These are phyloP conservation scores for Botrytis porri DNA, from an alignment of 2,329 filamentous ascomycete genomes.

Conservation along the genomic window DNA sequence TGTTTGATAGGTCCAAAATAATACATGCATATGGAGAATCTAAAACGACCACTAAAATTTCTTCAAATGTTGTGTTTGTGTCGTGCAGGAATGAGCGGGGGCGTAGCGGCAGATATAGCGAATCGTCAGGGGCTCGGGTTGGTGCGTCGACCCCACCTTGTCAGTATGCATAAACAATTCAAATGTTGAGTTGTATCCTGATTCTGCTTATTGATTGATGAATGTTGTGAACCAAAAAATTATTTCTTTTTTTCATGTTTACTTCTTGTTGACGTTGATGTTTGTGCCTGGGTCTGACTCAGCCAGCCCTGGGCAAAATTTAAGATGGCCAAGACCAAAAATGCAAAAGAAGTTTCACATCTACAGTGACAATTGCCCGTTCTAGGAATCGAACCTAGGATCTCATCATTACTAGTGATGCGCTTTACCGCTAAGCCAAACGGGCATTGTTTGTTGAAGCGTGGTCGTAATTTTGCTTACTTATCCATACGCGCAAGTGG, in stretches of 20 bases:
- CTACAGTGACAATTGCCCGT: fast-evolving
- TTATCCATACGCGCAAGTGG: fast-evolving
- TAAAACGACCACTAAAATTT: not conserved
- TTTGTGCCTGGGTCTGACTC: not conserved
- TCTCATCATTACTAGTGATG: slow-evolving; percentile 15
- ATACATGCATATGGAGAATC: not conserved
- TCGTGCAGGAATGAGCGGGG: not conserved
- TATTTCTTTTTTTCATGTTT: not conserved
- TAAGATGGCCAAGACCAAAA: not conserved
- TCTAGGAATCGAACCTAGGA: slow-evolving; percentile 15
- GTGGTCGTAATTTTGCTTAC: fast-evolving
- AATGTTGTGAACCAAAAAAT: not conserved
- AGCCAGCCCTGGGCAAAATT: not conserved
- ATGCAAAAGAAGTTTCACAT: fast-evolving
- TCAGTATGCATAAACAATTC: not conserved
- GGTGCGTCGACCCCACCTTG: not conserved
- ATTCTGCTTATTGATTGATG: not conserved
- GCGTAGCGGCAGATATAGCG: not conserved
- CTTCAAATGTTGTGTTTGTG: not conserved
- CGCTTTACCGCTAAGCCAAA: slow-evolving; percentile 15
- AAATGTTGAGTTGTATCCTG: not conserved
- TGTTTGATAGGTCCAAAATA: not conserved
- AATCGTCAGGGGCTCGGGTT: not conserved
- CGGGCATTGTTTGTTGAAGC: not conserved
- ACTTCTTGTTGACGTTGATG: not conserved